phyloP scores from a whole-genome alignment of 1,284 basidiomycete species.

The Tremellales sp. region DNA sequence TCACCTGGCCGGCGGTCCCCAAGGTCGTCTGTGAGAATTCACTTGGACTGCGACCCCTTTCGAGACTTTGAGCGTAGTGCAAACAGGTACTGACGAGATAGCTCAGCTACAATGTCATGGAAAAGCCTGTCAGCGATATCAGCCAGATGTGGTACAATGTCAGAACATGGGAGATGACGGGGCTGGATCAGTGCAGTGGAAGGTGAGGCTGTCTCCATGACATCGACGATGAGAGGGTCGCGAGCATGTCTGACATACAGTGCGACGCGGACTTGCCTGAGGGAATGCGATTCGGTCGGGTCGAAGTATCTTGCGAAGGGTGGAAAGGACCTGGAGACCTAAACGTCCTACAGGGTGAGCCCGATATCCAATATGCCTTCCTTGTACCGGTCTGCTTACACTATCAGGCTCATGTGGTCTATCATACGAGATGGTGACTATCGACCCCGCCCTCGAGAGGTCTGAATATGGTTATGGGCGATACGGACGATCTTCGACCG shows the following conservation, averaged over 20 bases:
- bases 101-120: slow-evolving; percentile 75
- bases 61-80: not conserved
- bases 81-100: slow-evolving; percentile 6
- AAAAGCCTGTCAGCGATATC: slow-evolving; percentile 66
- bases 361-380: not conserved
- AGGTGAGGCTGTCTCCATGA: slow-evolving; percentile 50
- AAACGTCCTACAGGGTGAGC: slow-evolving; percentile 73
- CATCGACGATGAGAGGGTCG: not conserved
- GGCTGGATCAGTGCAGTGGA: slow-evolving; percentile 72
- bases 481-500: slow-evolving; percentile 45
- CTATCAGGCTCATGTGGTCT: slow-evolving; percentile 70
- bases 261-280: slow-evolving; percentile 86
- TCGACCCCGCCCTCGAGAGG: slow-evolving; percentile 27
- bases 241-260: slow-evolving; percentile 45
- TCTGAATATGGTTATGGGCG: slow-evolving; percentile 12
- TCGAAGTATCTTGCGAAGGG: slow-evolving; percentile 84
- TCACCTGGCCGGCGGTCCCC: not conserved
- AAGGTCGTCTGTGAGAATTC: not conserved
- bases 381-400: slow-evolving; percentile 1
- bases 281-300: slow-evolving; percentile 70
- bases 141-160: slow-evolving; percentile 83
- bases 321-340: slow-evolving; percentile 74
- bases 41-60: not conserved
- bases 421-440: slow-evolving; percentile 63
- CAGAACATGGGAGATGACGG: slow-evolving; percentile 70